Conservation (phyloP, 192 early-diverging fungal species). For the Mortierella alpina region DNA sequence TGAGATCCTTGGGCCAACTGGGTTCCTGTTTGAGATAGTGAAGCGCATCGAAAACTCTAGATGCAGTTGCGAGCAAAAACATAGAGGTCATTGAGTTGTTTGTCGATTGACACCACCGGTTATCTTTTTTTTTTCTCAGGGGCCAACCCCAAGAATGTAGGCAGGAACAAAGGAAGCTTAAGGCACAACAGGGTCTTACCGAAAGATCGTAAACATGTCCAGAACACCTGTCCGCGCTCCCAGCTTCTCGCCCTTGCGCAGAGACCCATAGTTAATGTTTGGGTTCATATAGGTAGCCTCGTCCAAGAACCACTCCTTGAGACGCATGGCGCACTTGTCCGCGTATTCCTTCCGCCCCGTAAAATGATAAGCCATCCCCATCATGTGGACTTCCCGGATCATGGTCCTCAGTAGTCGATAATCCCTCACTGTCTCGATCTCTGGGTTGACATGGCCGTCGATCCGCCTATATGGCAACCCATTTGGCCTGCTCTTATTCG, state of each 20-base stretch:
- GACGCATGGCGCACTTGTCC: conserved; percentile 46
- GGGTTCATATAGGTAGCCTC: conserved; percentile 69
- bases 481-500: conserved; percentile 42
- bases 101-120: too few species aligned
- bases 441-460: conserved; percentile 69
- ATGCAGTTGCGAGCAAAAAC: too few species aligned
- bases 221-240: conserved; percentile 57
- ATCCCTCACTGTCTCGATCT: conserved; percentile 60
- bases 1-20: conserved; percentile 43
- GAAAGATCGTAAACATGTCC: conserved; percentile 59
- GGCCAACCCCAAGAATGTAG: too few species aligned
- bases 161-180: background rate
- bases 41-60: conserved; percentile 49
- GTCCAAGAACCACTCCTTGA: conserved; percentile 69
- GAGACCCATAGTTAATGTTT: conserved; percentile 64
- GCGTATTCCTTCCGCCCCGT: conserved; percentile 60
- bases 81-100: too few species aligned
- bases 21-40: conserved; percentile 49
- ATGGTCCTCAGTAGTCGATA: conserved; percentile 51
- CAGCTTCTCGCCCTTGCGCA: conserved; percentile 56
- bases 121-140: too few species aligned
- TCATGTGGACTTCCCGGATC: conserved; percentile 56
- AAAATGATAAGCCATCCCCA: conserved; percentile 68
- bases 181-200: conserved; percentile 18
- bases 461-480: conserved; percentile 63